Conservation (phyloP, 1,139 yeast species). For the Magnusiomyces clavatus region DNA sequence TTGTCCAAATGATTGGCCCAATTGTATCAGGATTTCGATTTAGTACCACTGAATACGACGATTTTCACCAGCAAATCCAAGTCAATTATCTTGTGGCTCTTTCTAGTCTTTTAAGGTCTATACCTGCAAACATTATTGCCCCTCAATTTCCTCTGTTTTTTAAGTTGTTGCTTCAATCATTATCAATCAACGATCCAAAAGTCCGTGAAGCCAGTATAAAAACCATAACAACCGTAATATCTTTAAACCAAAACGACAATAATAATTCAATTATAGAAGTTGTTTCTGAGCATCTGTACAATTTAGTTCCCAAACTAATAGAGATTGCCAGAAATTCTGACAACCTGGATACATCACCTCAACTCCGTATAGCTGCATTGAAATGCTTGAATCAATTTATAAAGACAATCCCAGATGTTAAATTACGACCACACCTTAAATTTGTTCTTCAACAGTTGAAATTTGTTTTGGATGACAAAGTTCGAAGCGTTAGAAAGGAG, state of each 20-base stretch:
- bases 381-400: conserved; percentile 48
- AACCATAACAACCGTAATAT: conserved; percentile 39
- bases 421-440: conserved; percentile 45
- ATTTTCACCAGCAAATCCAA: conserved; percentile 22
- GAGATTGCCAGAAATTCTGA: conserved; percentile 7
- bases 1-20: conserved; percentile 39
- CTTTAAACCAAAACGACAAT: background rate
- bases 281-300: conserved; percentile 46
- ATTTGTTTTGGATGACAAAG: conserved; percentile 61
- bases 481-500: conserved; percentile 63
- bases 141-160: conserved; percentile 56
- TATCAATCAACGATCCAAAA: conserved; percentile 42
- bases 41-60: too few relatives aligned
- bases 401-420: conserved; percentile 33
- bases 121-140: conserved; percentile 52
- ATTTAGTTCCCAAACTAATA: conserved; percentile 50
- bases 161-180: conserved; percentile 64
- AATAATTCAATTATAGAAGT: conserved; percentile 30
- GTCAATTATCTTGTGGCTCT: conserved; percentile 55
- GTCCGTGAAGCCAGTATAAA: conserved; percentile 53
- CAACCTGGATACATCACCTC: conserved; percentile 21
- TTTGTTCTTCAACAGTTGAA: conserved; percentile 44
- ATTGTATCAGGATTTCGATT: conserved; percentile 22
- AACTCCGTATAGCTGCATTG: conserved; percentile 52
- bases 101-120: conserved; percentile 57